Evolutionary conservation across 2,329 filamentous ascomycete species (phyloP).

Genomic region (Aspergillus niger): DNA sequence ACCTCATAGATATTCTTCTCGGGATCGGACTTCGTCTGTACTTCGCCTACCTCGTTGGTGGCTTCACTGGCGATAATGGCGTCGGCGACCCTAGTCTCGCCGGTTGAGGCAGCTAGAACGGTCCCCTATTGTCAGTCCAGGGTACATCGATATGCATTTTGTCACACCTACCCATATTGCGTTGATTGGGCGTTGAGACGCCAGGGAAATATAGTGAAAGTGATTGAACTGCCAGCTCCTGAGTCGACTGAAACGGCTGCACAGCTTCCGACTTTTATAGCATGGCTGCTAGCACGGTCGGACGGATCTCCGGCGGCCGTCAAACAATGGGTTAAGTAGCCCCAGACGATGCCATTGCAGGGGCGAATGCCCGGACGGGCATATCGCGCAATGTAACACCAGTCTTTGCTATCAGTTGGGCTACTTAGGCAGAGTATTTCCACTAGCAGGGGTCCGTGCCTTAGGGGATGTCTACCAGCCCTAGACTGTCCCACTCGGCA

Average conservation of each 20-base stretch:
- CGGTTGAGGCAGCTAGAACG: not conserved
- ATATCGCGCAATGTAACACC: not conserved
- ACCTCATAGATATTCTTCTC: conserved; percentile 5
- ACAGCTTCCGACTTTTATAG: too few species aligned
- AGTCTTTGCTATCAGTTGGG: not conserved
- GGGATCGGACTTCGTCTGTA: not conserved
- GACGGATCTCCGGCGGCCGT: conserved; percentile 4
- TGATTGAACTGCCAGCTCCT: not conserved
- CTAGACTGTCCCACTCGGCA: not conserved
- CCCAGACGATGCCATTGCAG: not conserved
- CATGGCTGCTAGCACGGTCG: too few species aligned
- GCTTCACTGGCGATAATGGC: not conserved
- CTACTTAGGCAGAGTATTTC: not conserved
- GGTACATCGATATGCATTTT: not conserved
- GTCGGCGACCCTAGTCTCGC: conserved; percentile 1
- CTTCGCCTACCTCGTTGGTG: not conserved
- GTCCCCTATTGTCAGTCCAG: not conserved
- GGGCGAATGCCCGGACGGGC: not conserved
- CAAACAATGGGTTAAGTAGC: not conserved
- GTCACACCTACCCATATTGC: not conserved
- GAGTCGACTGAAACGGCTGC: too few species aligned
- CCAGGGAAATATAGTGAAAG: not conserved
- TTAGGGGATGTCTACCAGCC: not conserved
- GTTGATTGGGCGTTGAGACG: not conserved
- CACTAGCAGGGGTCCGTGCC: not conserved